Conservation (phyloP, 148 eudicot species). For the Chenopodium formosanum region DNA sequence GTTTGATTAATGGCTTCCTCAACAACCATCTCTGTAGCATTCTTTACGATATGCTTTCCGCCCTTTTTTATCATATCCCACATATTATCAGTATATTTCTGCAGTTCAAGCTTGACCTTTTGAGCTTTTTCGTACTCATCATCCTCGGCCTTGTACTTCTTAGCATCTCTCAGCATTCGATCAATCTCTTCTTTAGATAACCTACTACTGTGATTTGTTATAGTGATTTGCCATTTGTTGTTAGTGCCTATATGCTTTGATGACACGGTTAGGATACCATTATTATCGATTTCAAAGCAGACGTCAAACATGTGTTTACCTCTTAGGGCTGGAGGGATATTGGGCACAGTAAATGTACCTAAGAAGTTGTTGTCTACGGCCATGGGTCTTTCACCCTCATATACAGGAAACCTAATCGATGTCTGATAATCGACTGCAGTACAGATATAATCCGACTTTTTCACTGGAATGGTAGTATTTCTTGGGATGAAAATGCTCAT, state of each 20-base stretch:
- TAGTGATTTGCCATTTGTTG: neutral
- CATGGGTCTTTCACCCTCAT: neutral
- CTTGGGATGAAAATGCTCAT: neutral
- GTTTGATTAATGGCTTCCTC: neutral
- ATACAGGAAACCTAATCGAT: neutral
- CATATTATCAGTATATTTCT: neutral
- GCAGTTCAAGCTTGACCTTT: neutral
- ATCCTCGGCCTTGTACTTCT: neutral
- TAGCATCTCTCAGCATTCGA: neutral
- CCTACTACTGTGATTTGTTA: neutral
- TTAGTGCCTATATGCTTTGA: neutral
- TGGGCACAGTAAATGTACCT: neutral
- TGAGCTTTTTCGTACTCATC: neutral
- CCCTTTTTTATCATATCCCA: neutral
- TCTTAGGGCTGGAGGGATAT: neutral
- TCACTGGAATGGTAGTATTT: neutral
- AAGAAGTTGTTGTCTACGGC: neutral
- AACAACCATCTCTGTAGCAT: neutral
- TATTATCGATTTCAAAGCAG: neutral
- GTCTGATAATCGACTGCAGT: neutral
- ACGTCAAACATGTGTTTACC: neutral
- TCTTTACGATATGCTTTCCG: neutral
- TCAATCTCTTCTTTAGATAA: neutral
- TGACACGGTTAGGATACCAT: conserved; percentile 11
- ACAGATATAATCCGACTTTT: neutral